Percentiles rank a stretch among this genome's conserved stretches.
phyloP scores from a whole-genome alignment of 345 rosid species.

The Isatis tinctoria region DNA sequence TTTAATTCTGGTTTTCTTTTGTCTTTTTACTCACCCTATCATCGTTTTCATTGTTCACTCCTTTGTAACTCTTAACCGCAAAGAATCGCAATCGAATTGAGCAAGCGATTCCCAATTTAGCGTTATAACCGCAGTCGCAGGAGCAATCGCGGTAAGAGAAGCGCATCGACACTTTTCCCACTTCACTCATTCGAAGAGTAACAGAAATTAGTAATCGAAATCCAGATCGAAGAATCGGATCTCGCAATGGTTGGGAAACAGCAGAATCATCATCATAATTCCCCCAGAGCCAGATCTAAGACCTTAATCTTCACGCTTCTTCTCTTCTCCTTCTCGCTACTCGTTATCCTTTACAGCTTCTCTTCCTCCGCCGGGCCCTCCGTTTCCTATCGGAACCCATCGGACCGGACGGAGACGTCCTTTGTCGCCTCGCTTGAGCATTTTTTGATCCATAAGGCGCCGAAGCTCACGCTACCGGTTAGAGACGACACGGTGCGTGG shows the following conservation, averaged over 20 bases:
- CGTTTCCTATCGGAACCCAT: not conserved
- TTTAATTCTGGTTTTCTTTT: not conserved
- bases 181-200: not conserved
- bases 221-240: slow-evolving; percentile 20
- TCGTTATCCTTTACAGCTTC: slow-evolving; percentile 22
- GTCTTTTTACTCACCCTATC: not conserved
- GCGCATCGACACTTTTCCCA: not conserved
- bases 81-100: no score
- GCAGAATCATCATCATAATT: slow-evolving; percentile 22
- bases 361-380: slow-evolving; percentile 20
- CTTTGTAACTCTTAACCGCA: not conserved
- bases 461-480: slow-evolving; percentile 12
- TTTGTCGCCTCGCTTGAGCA: slow-evolving; percentile 67
- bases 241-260: slow-evolving; percentile 42
- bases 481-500: slow-evolving; percentile 42
- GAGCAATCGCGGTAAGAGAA: not conserved
- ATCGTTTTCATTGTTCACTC: not conserved
- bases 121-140: not conserved
- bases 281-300: slow-evolving; percentile 35
- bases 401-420: slow-evolving; percentile 47
- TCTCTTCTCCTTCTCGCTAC: slow-evolving; percentile 30
- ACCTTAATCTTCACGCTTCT: slow-evolving; percentile 31
- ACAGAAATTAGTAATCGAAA: not conserved
- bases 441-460: slow-evolving; percentile 40
- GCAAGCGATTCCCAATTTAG: not conserved